These are phyloP conservation scores for Alternaria metachromatica DNA, from an alignment of 2,329 filamentous ascomycete genomes.

Conservation along the genomic window DNA sequence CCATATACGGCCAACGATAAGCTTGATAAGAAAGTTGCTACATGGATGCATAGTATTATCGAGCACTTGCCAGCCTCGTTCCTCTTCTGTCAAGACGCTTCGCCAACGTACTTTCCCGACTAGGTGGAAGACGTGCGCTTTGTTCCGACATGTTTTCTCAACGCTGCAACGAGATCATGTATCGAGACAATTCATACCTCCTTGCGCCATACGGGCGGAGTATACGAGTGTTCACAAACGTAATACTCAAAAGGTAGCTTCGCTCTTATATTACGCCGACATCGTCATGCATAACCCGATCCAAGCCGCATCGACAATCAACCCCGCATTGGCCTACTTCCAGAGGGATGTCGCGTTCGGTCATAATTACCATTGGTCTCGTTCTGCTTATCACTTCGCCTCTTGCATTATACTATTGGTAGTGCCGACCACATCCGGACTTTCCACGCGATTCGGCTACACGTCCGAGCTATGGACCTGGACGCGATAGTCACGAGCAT, in stretches of 20 bases:
- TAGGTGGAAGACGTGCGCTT: conserved; percentile 40
- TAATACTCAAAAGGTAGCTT: not conserved
- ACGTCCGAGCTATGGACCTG: conserved; percentile 24
- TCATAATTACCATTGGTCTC: conserved; percentile 2
- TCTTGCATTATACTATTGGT: conserved; percentile 1
- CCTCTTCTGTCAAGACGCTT: conserved; percentile 35
- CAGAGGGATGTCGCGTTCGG: conserved; percentile 1
- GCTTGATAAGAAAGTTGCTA: conserved; percentile 26
- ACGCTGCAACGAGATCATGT: not conserved
- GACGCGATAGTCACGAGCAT: conserved; percentile 30
- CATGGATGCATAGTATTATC: conserved; percentile 8
- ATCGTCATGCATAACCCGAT: conserved; percentile 16
- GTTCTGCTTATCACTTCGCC: conserved; percentile 15
- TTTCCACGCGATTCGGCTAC: conserved; percentile 26
- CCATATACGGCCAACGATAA: conserved; percentile 38
- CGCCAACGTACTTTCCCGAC: conserved; percentile 35
- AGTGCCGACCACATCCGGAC: not conserved
- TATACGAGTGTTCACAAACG: not conserved
- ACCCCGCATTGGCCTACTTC: conserved; percentile 20
- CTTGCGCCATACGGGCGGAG: not conserved
- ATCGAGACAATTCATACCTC: not conserved
- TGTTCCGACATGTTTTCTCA: conserved; percentile 26
- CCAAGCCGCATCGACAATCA: conserved; percentile 11
- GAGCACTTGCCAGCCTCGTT: conserved; percentile 18
- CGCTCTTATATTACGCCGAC: not conserved